Conservation (phyloP, 495 filamentous ascomycete species). For the Glarea lozoyensis region DNA sequence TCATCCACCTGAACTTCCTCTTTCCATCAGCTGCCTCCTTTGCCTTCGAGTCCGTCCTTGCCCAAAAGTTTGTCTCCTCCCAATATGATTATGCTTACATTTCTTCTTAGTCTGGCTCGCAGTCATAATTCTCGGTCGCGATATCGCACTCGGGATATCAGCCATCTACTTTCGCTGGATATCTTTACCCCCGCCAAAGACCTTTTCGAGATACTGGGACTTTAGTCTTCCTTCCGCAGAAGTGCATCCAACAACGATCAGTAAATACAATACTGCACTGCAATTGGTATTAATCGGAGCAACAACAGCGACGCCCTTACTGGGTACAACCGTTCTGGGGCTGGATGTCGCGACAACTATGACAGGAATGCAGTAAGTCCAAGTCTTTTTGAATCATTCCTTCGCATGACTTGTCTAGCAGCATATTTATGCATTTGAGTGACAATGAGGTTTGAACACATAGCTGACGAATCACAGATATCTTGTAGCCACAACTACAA, state of each 20-base stretch:
- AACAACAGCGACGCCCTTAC: constrained; percentile 66
- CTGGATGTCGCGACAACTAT: constrained; percentile 48
- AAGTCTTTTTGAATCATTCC: constrained; percentile 2
- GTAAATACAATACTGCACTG: constrained; percentile 80
- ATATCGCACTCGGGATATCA: constrained; percentile 75
- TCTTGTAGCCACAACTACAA: constrained; percentile 68
- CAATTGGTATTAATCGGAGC: constrained; percentile 71
- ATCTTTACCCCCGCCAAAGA: constrained; percentile 85
- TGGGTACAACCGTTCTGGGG: no score
- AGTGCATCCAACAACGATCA: constrained; percentile 83
- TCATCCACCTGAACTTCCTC: not conserved
- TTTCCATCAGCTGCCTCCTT: not conserved
- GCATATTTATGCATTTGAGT: no score
- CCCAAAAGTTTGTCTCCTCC: no score
- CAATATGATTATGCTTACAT: no score
- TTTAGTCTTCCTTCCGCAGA: constrained; percentile 89
- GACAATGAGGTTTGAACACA: constrained; percentile 7
- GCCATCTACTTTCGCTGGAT: constrained; percentile 96
- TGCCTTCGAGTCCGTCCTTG: no score
- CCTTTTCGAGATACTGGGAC: constrained; percentile 92
- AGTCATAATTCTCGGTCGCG: constrained; percentile 79
- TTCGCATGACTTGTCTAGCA: no score
- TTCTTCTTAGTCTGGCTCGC: constrained; percentile 69
- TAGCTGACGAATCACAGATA: constrained; percentile 37
- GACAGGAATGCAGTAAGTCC: constrained; percentile 63